Evolutionary conservation across 1,284 basidiomycete species (phyloP).

Genomic region (Agaricales sp.): DNA sequence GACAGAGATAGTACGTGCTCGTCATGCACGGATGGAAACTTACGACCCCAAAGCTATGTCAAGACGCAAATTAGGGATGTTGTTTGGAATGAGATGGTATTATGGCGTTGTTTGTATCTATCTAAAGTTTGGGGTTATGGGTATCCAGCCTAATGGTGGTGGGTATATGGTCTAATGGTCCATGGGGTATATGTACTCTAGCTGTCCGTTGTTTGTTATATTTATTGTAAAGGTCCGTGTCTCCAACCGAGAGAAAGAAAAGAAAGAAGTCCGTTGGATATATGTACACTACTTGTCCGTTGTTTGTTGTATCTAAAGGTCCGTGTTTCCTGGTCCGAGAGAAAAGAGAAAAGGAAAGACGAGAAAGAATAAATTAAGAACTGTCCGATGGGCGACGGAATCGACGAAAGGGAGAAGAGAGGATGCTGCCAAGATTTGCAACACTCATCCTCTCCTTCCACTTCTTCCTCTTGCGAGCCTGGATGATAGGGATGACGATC

Average conservation of each 20-base stretch:
- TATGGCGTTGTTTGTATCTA: neutral
- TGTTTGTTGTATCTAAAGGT: neutral
- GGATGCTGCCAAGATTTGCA: neutral
- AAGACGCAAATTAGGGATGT: too few relatives aligned
- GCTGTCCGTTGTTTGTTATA: neutral
- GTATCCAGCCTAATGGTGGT: neutral
- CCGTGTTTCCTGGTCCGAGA: neutral
- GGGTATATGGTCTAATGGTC: neutral
- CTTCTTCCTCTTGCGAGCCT: neutral
- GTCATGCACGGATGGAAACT: too few relatives aligned
- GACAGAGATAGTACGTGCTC: too few relatives aligned
- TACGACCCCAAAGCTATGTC: too few relatives aligned
- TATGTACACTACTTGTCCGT: too few relatives aligned
- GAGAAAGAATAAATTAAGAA: too few relatives aligned
- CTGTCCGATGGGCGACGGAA: too few relatives aligned
- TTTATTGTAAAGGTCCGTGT: neutral
- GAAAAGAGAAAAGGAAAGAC: neutral
- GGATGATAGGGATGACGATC: neutral
- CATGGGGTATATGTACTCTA: neutral
- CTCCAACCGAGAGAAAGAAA: too few relatives aligned
- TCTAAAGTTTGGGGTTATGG: neutral
- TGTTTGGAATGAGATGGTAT: too few relatives aligned
- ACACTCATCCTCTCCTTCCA: neutral
- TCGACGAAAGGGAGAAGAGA: neutral
- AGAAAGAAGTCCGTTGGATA: too few relatives aligned